Percentiles rank a stretch among this genome's conserved stretches.
Evolutionary conservation across 1,284 basidiomycete genomes (phyloP).

Genomic region (Cystobasidiaceae sp.): DNA sequence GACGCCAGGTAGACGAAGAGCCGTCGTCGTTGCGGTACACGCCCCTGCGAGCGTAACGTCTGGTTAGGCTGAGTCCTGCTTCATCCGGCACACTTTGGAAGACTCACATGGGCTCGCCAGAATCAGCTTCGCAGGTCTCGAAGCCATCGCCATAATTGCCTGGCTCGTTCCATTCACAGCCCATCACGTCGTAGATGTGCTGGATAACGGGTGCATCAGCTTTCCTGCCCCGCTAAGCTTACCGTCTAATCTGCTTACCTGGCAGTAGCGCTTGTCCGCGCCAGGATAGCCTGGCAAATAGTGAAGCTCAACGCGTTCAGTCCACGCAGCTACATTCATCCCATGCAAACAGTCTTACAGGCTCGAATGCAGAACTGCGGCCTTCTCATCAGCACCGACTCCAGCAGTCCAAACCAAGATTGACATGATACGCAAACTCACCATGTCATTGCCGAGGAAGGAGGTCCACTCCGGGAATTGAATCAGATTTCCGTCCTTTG

Average conservation of each 20-base stretch:
- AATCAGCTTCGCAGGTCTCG: conserved; percentile 55
- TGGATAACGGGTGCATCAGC: conserved; percentile 37
- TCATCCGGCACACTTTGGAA: neutral
- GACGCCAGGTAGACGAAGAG: conserved; percentile 34
- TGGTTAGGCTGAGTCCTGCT: neutral
- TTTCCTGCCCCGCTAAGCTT: neutral
- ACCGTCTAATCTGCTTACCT: neutral
- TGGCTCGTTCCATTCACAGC: conserved; percentile 53
- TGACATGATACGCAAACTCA: neutral
- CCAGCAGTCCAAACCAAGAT: neutral
- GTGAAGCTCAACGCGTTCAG: too few relatives aligned
- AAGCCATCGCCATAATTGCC: conserved; percentile 56
- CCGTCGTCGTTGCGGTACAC: conserved; percentile 7
- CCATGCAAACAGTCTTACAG: conserved; percentile 29
- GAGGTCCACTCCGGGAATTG: conserved; percentile 43
- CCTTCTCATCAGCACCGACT: neutral
- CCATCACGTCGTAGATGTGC: conserved; percentile 51
- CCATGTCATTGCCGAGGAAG: conserved; percentile 24
- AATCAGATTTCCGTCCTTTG: conserved; percentile 30
- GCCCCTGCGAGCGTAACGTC: neutral
- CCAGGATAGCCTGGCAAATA: neutral
- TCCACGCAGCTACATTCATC: conserved; percentile 11
- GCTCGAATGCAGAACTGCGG: conserved; percentile 41
- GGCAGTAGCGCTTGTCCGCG: conserved; percentile 8
- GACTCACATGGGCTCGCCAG: conserved; percentile 57